Conservation (phyloP, 768 basidiomycete species). For the Suillus cothurnatus region DNA sequence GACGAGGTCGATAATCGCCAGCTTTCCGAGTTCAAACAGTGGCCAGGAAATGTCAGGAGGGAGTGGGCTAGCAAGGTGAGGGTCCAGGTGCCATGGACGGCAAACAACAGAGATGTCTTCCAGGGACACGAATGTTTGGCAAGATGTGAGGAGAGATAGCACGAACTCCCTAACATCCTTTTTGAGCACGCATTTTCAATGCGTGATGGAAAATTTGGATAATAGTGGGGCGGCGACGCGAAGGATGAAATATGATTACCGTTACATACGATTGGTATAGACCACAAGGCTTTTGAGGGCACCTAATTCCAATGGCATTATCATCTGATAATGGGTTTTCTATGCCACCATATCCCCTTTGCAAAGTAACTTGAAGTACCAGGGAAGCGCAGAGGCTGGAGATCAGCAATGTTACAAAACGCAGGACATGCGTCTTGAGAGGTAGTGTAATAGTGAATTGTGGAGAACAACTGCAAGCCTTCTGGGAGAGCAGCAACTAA, state of each 20-base stretch:
- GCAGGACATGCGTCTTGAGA: neutral
- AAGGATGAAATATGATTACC: neutral
- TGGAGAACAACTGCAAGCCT: neutral
- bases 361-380: neutral
- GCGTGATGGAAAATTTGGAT: neutral
- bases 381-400: neutral
- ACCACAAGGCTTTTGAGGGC: neutral
- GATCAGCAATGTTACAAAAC: neutral
- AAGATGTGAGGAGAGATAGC: neutral
- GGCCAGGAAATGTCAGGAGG: neutral
- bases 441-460: neutral
- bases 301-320: neutral
- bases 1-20: neutral
- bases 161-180: neutral
- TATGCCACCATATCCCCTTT: neutral
- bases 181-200: neutral
- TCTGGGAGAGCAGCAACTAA: neutral
- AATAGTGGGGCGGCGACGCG: neutral
- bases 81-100: too few species aligned
- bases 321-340: neutral
- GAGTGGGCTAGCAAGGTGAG: neutral
- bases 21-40: neutral
- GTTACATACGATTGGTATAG: neutral
- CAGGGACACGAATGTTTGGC: neutral
- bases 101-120: neutral